Base-by-base conservation (phyloP, 2,329 filamentous ascomycete species). In the Venturia effusa region DNA sequence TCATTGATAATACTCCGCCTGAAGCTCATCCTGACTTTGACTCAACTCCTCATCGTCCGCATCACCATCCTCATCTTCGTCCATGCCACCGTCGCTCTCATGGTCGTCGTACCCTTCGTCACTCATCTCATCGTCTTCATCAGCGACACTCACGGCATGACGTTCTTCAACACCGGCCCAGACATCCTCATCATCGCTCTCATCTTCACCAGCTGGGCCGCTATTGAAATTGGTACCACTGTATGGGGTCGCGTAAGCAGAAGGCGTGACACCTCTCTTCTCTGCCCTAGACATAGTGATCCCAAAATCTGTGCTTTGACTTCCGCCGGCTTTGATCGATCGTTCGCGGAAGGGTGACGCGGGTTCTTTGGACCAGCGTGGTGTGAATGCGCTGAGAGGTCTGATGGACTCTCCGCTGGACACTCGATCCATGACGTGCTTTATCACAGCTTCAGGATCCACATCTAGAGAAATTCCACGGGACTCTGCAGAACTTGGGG, bases 211-310 rank as follows among this genome's bases (percentile, higher is more conserved):
- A 34, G 1, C 30, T 13, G 22, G 45, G 13, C 45, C 27, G 13
- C 32, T 19, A 34, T 24, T 45, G 24, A 48, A 34, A 32, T 54
- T 37, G 19, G 54, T 61, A 11, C 54, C 62, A 19, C 51, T 60
- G 37, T 37, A 66, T 13, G 64, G 64, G 19, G 64, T 66, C 10
- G 64, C 64, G 37, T 66, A 66, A 37, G 64, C 64, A 57, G 30
- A 32, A 27, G 64, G 64, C 17, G 64, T 65, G 39, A 64, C 34
- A 34, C 62, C 61, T 19, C 64, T 45, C 30, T 59, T 65, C 30
- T 37, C 54, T 15, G 37, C 32, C 17, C 39, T 59, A 3, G 30
- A n/a, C 10, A 59, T 8, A 13, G n/a, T 22, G 37, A 61, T 34
- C 11, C 19, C 24, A 32, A 32, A 65, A 22, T n/a, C 19, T 8